A percentile compares a stretch with the other conserved stretches of the same genome.
phyloP scores from a whole-genome alignment of 495 filamentous ascomycete genomes.

The Penicillium goetzii region DNA sequence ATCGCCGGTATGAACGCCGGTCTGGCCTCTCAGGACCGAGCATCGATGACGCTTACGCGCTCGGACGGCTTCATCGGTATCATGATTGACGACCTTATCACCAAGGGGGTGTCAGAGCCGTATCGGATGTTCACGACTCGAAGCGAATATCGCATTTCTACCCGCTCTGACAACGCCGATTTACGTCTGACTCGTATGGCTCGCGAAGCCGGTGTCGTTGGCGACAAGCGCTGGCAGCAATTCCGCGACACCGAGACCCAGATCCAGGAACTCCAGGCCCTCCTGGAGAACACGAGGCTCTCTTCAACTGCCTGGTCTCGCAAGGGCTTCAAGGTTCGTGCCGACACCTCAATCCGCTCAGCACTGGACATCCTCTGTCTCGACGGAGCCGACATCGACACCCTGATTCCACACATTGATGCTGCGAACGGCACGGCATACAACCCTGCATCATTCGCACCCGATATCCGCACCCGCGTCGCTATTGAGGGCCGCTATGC shows the following conservation, averaged over 20 bases:
- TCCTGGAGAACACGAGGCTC: conserved; percentile 59
- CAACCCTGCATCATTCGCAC: conserved; percentile 53
- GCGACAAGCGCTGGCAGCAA: conserved; percentile 73
- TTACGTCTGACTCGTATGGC: conserved; percentile 80
- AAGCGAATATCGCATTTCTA: conserved; percentile 91
- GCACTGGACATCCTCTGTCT: conserved; percentile 79
- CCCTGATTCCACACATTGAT: conserved; percentile 59
- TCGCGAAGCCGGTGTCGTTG: conserved; percentile 74
- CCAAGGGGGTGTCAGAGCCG: conserved; percentile 94
- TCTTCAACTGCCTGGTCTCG: conserved; percentile 66
- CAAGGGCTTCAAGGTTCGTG: conserved; percentile 67
- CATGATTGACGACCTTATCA: conserved; percentile 98
- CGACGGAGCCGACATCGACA: conserved; percentile 55
- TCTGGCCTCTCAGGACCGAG: conserved; percentile 66
- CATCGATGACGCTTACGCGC: conserved; percentile 69
- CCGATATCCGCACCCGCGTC: conserved; percentile 65
- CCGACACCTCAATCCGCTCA: conserved; percentile 60
- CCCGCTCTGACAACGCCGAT: conserved; percentile 93
- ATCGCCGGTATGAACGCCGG: conserved; percentile 94
- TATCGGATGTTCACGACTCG: conserved; percentile 99
- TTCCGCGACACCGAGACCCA: conserved; percentile 65
- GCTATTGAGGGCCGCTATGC: conserved; percentile 81
- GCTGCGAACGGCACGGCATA: conserved; percentile 36
- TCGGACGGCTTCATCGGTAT: conserved; percentile 95
- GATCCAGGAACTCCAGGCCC: conserved; percentile 63